These are phyloP conservation scores for Tetrapisispora phaffii DNA, from an alignment of 805 yeast species.

Conservation along the genomic window DNA sequence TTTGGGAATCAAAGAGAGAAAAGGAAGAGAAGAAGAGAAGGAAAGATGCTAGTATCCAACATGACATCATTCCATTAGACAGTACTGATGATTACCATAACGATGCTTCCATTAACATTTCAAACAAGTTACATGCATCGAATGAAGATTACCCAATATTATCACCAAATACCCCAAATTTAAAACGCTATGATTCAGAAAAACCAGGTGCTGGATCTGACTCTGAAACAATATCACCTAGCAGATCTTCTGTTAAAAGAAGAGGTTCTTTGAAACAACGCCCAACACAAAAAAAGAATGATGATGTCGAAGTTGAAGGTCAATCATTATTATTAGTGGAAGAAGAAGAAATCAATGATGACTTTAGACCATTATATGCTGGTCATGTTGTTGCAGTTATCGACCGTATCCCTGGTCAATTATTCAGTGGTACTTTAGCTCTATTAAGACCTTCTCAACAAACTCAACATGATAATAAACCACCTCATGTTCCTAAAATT, in stretches of 20 bases:
- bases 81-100: conserved; percentile 62
- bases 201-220: conserved; percentile 1
- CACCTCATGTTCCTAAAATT: conserved; percentile 43
- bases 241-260: conserved; percentile 38
- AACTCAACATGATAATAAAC: conserved; percentile 40
- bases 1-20: conserved; percentile 92
- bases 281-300: conserved; percentile 94
- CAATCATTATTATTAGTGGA: conserved; percentile 85
- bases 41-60: conserved; percentile 44
- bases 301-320: conserved; percentile 97
- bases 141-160: conserved; percentile 1
- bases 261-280: conserved; percentile 88
- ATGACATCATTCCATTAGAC: conserved; percentile 32
- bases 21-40: conserved; percentile 95
- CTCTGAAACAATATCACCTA: conserved; percentile 21
- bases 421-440: conserved; percentile 91
- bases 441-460: conserved; percentile 92
- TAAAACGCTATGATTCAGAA: conserved; percentile 6
- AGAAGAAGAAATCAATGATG: conserved; percentile 92
- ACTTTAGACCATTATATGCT: conserved; percentile 85
- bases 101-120: conserved; percentile 48
- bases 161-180: conserved; percentile 3
- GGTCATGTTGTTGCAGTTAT: conserved; percentile 98
- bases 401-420: conserved; percentile 94
- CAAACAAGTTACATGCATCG: conserved; percentile 13